phyloP scores from a whole-genome alignment of 1,284 basidiomycete species.

The Pseudozyma hubeiensis region DNA sequence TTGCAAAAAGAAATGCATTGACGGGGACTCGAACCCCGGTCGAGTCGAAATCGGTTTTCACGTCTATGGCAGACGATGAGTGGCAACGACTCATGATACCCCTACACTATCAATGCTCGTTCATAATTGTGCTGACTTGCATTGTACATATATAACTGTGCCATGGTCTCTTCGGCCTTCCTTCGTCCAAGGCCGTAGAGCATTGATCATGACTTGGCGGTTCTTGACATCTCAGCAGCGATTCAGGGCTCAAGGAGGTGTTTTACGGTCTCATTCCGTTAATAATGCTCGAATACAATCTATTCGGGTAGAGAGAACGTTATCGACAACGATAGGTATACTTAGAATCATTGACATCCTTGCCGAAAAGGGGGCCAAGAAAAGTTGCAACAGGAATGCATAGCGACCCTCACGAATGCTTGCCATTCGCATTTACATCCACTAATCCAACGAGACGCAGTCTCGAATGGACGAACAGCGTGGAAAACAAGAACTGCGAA shows the following conservation, averaged over 20 bases:
- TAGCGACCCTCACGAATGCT: conserved; percentile 6
- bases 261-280: no score
- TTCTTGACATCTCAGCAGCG: no score
- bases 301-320: no score
- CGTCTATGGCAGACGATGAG: conserved; percentile 22
- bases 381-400: not conserved
- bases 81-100: conserved; percentile 53
- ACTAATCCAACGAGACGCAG: conserved; percentile 47
- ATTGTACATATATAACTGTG: no score
- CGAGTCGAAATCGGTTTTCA: conserved; percentile 45
- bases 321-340: no score
- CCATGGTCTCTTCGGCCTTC: no score
- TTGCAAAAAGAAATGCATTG: conserved; percentile 40
- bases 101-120: conserved; percentile 49
- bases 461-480: conserved; percentile 60
- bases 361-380: not conserved
- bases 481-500: conserved; percentile 62
- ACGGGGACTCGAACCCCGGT: conserved; percentile 57
- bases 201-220: no score
- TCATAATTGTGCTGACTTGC: no score
- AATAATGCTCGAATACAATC: no score
- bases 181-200: no score
- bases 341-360: no score
- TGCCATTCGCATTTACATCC: conserved; percentile 9
- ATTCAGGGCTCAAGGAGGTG: no score